These are phyloP conservation scores for Plantago coronopus DNA, from an alignment of 305 asterid species.

Conservation along the genomic window DNA sequence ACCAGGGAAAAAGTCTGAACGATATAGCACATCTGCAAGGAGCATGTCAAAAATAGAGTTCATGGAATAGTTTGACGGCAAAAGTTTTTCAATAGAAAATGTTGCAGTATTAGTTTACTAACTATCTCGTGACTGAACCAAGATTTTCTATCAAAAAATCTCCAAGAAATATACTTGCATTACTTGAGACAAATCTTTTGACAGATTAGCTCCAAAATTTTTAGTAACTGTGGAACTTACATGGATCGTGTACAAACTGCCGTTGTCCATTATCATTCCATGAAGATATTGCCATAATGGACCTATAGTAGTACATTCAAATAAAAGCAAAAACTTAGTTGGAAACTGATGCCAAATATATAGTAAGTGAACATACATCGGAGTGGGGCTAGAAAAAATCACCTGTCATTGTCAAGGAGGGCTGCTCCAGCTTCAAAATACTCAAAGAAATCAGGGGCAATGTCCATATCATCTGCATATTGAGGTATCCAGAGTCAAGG, in stretches of 20 bases:
- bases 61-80: conserved; percentile 13
- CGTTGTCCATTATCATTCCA: conserved; percentile 99
- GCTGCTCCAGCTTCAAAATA: conserved; percentile 93
- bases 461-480: conserved; percentile 96
- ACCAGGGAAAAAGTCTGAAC: conserved; percentile 98
- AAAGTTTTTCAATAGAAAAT: conserved; percentile 12
- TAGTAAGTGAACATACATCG: conserved; percentile 12
- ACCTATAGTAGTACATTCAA: conserved; percentile 36
- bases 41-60: conserved; percentile 22
- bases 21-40: conserved; percentile 83
- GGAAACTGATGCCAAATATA: conserved; percentile 10
- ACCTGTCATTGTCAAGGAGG: conserved; percentile 92
- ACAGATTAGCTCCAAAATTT: conserved; percentile 10
- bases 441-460: conserved; percentile 89
- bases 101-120: not conserved
- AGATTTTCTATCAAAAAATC: not conserved
- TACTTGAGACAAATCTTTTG: not conserved
- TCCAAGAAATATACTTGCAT: conserved; percentile 15
- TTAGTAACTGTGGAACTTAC: conserved; percentile 45
- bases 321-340: conserved; percentile 21
- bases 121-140: not conserved
- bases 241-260: conserved; percentile 90
- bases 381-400: conserved; percentile 25
- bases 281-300: conserved; percentile 93
- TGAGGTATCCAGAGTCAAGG: conserved; percentile 26